Evolutionary conservation across 768 basidiomycete species (phyloP).

Genomic region (Tylopilus vinaceipallidus): DNA sequence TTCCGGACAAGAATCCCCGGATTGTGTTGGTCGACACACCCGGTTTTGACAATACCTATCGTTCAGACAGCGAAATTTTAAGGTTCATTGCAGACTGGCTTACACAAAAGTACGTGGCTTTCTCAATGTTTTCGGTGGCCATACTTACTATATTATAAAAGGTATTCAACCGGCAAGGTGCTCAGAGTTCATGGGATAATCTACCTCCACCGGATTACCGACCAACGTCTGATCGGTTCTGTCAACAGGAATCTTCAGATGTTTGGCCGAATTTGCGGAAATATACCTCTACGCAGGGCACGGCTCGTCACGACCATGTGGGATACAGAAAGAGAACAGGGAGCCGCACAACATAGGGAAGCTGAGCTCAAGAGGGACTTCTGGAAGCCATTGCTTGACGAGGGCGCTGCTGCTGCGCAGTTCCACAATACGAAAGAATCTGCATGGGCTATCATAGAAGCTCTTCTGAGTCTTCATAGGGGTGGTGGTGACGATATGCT

Average conservation of each 20-base stretch:
- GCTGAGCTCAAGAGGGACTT: conserved; percentile 26
- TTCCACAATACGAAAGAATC: background rate
- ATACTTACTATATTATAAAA: background rate
- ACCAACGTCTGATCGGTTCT: conserved; percentile 34
- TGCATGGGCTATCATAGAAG: background rate
- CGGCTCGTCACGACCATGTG: conserved; percentile 41
- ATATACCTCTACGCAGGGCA: conserved; percentile 25
- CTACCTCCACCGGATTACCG: conserved; percentile 35
- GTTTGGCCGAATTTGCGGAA: conserved; percentile 37
- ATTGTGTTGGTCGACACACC: conserved; percentile 23
- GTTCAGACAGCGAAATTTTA: conserved; percentile 11
- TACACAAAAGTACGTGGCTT: conserved; percentile 11
- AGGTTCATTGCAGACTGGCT: conserved; percentile 17
- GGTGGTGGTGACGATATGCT: background rate
- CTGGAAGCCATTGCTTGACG: conserved; percentile 13
- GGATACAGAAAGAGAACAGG: conserved; percentile 23
- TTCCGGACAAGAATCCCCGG: background rate
- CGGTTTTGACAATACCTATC: conserved; percentile 20
- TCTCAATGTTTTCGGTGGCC: background rate
- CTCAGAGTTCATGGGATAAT: conserved; percentile 30
- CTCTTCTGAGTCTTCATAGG: background rate
- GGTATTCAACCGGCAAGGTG: conserved; percentile 1
- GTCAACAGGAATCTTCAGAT: conserved; percentile 30
- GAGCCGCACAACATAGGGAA: conserved; percentile 16
- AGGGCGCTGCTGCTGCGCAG: background rate